Base-by-base conservation (phyloP, 2,329 filamentous ascomycete species). In the Claviceps paspali region DNA sequence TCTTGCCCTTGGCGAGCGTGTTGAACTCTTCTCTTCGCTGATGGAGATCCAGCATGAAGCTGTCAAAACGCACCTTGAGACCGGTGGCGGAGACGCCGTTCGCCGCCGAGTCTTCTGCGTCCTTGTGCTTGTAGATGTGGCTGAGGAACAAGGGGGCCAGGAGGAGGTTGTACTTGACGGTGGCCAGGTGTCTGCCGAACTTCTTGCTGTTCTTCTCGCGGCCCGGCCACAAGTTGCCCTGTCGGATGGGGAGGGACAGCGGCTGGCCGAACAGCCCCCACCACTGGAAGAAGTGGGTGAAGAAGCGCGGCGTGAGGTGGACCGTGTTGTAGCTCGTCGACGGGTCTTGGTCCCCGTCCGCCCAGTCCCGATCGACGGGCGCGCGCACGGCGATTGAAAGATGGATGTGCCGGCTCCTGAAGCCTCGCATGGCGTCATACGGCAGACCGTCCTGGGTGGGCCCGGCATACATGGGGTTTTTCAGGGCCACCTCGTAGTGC, bases 41-140 rank as follows among this genome's bases (percentile, higher is more conserved):
- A 56, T 98, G 91, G 30, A 98, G 67, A 59, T 98, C 91, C 30
- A 98, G 73, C 76, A 95, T 95, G 57, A 96, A 92, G 62, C 85
- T 95, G 57, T 96, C 88, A 36, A 98, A 75, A 36, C 87, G 80
- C 47, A 94, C 83, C 59, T 98, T 98, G 43, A 98, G 66, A n/a
- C 92, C 91, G 4, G 91, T 98, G 0, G 88, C 88, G 33, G 85
- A 91, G 5, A 94, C 83, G 1, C 79, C 70, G 36, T 62, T 67
- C 43, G 87, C 79, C 0, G 73, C 69, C 51, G 84, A 82, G 42
- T 94, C 86, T 52, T 95, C 88, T 0, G 76, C 76, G 51, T 98
- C 91, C 55, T 95, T 95, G 63, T 98, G 91, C 57, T 95, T 96
- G 64, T 98, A 98, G 23, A 98, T 86, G 50, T 98, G 91, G 48